Evolutionary conservation across 768 basidiomycete genomes (phyloP), one percentile per base, ranked within the genome.

Genomic region (Rhizopogon salebrosus): DNA sequence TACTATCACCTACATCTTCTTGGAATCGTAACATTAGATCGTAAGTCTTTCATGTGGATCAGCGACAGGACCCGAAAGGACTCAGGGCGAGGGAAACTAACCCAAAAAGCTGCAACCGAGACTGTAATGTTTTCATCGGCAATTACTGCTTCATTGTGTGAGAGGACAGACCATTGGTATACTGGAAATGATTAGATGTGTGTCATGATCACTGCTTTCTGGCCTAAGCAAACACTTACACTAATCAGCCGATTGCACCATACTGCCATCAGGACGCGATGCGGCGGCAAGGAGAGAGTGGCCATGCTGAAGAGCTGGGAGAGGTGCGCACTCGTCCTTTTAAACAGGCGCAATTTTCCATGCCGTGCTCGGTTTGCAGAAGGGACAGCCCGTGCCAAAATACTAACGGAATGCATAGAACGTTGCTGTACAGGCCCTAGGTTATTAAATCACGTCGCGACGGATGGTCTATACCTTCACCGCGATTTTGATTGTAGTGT

Each of bases 31-130:
- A 42, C n/a, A 42, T n/a, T 27, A 18, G n/a, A 42, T 42, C 41
- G 27, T 42, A 42, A 18, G 9, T 3, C 41, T 42, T 42, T 42
- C 26, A 4, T 10, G 10, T 27, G 16, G 2, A 26, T 27, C 24
- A 42, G 13, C 26, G 26, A 42, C 23, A 42, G n/a, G 3, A 26
- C 78, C 16, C 71, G 76, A 9, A 11, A 31, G 11, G 31, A 31
- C 31, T 11, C 10, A 31, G 10, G 31, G 7, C 27, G 9, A 16
- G 8, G 16, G 24, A 26, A 27, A 42, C 41, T 27, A 16, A 42
- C 41, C 24, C 26, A 18, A 42, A 42, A 24, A 27, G n/a, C 2
- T 26, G n/a, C 5, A 10, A 27, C 26, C 5, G 24, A 24, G 26
- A 42, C 41, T 42, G 6, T n/a, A 2, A 18, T 42, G 10, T 16